Evolutionary conservation across 2,329 filamentous ascomycete species (phyloP).

Genomic region (Pseudocercospora fijiensis): DNA sequence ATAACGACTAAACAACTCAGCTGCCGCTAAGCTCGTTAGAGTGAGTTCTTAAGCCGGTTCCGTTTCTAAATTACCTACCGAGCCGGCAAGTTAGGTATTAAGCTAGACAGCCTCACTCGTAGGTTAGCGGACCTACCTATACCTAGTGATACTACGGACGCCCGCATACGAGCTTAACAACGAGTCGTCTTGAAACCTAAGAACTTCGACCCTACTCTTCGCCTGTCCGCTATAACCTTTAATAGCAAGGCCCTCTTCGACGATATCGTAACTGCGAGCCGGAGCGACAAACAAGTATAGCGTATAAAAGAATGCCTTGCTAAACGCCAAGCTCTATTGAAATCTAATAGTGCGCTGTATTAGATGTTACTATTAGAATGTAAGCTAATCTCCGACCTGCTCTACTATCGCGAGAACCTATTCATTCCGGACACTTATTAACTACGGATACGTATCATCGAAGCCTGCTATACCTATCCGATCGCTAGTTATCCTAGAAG

Average conservation of each 20-base stretch:
- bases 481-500: neutral
- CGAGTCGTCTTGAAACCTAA: neutral
- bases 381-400: neutral
- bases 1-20: neutral
- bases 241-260: too few species aligned
- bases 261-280: too few species aligned
- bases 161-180: neutral
- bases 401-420: neutral
- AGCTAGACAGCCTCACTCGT: neutral
- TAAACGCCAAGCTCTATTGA: neutral
- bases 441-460: neutral
- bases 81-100: neutral
- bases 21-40: neutral
- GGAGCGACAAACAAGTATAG: too few species aligned
- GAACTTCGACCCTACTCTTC: neutral
- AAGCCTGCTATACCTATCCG: neutral
- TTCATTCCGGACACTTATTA: neutral
- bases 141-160: neutral
- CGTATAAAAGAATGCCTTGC: neutral
- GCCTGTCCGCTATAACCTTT: too few species aligned
- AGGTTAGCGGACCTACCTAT: too few species aligned
- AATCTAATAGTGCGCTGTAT: neutral
- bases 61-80: neutral
- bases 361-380: neutral
- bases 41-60: neutral